Evolutionary conservation across 1,139 yeast species (phyloP), one percentile per base, ranked within the genome.

Genomic region (Sugiyamaella neomexicana): DNA sequence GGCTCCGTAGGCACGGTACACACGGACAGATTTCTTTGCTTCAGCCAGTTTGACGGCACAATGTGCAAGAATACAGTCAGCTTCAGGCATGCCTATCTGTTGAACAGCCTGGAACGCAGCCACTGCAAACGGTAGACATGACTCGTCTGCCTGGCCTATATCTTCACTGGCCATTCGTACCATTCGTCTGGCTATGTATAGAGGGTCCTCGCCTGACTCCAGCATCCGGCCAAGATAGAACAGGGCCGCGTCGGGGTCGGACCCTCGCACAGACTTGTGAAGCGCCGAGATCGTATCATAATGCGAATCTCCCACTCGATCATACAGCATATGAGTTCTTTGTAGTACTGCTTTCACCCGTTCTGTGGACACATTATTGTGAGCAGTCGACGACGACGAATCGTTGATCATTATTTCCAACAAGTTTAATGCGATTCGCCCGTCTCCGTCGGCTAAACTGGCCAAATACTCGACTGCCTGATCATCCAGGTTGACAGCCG

Each of bases 51-150:
- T 87, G 32, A 87, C 90, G 1, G 96, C 91, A 69, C 97, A 89
- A 63, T 93, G 99, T 0, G 93, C 99, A 47, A 93, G 72, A 2
- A 90, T 83, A 36, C 89, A 77, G 67, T 93, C 97, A 1, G 95
- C 95, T 67, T 95, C 99, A 0, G 99, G 99, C 80, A 93, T 78
- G 0, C 99, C 99, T n/a, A 93, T 79, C 70, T 87, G 89, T 71
- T 89, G 95, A 3, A 89, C 82, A 0, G 97, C 91, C 50, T 89
- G 89, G 66, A 86, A 89, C 0, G 95, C 82, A 0, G 97, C 84
- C 1, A 88, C 79, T 1, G 95, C 93, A 71, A 93, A 85, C 1
- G 98, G 96, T 42, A 95, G 72, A 62, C 96, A 84, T 0, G 86
- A 71, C 54, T 91, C 89, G 68, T 95, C 98, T 9, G 87, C 74